Conservation (phyloP, 2,329 filamentous ascomycete genomes). For the Furcasterigmium sp. region DNA sequence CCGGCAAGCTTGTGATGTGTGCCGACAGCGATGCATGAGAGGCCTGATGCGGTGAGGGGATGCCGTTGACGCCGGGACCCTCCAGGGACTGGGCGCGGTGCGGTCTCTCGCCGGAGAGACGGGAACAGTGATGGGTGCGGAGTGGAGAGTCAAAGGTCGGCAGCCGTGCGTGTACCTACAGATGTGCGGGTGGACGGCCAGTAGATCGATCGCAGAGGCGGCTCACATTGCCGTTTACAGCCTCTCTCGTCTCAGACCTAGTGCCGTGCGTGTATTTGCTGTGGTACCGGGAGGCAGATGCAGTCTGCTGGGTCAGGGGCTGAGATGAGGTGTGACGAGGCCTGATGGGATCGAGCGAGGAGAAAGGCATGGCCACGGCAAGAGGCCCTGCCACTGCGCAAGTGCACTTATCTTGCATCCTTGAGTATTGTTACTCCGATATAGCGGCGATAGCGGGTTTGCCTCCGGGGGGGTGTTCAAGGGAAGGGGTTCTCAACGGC, state of each 20-base stretch:
- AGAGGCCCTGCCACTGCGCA: no score
- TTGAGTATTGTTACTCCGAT: background rate
- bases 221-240: background rate
- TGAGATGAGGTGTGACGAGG: background rate
- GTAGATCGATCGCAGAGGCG: slow-evolving; percentile 4
- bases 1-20: background rate
- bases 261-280: background rate
- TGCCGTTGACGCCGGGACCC: background rate
- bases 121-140: background rate
- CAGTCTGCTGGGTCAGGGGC: background rate
- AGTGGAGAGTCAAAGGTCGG: background rate
- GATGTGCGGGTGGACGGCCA: no score
- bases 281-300: no score
- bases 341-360: no score
- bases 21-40: background rate
- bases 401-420: no score
- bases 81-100: no score
- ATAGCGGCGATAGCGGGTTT: slow-evolving; percentile 3
- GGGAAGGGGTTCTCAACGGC: no score
- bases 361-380: no score
- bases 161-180: no score
- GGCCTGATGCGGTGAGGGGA: background rate
- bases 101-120: background rate
- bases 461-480: background rate
- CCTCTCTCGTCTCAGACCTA: background rate